Base-by-base conservation (phyloP, 768 basidiomycete genomes). In the Ramaria sp. region DNA sequence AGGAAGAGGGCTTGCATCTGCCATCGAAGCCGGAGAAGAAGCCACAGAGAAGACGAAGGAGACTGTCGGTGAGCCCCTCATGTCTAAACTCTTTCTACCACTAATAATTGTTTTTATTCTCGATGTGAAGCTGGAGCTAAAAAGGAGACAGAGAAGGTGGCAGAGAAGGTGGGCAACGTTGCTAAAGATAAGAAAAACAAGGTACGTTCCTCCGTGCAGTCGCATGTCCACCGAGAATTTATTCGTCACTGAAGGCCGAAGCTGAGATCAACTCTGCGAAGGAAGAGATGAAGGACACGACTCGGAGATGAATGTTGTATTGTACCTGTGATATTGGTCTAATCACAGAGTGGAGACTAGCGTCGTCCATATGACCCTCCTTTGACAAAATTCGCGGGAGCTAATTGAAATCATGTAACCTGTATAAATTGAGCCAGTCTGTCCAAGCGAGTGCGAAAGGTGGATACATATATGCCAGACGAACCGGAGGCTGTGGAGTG, bases 21-120 rank as follows among this genome's bases (percentile, higher is more conserved):
- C 67, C 5, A 70, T 75, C 50, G 74, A 72, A 57, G 69, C 63
- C 20, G 73, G 69, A 15, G 71, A 75, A 59, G 59, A 66, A 56
- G 72, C 63, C 3, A 68, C 69, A 6, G 68, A 69, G 56, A 64
- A 62, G 50, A 68, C 69, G 25, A 73, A 73, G 61, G 59, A 68
- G 56, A 65, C 65, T 0, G 43, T 73, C 4, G 67, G 73, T 69
- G 41, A 43, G 58, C 39, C 13, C 18, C 36, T 45, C 20, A 25
- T 10, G 7, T 13, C 22, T 15, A 36, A n/a, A 22, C 30, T 3
- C 27, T n/a, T n/a, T n/a, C 12, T 41, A 18, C 6, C 27, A n/a
- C 27, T 42, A 44, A 15, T 27, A 15, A 27, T 28, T 20, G n/a
- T n/a, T 18, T 16, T 57, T 47, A 18, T 36, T 45, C 27, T 42